Base-by-base conservation (phyloP, 768 basidiomycete species). In the Tremella fuciformis region DNA sequence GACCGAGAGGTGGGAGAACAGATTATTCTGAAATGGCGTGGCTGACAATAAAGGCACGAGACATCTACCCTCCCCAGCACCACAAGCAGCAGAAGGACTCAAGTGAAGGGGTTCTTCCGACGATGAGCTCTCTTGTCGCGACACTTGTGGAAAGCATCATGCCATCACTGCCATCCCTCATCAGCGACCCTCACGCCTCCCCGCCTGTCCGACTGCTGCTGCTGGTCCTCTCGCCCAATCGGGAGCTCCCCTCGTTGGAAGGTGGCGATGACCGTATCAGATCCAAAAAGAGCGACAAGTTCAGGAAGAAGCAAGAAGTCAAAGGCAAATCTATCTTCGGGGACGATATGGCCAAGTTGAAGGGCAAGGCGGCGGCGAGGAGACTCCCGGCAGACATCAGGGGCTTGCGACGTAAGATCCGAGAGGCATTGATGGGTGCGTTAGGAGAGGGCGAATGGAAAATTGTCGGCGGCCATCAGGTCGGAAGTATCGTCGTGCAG, bases 111-210 rank as follows among this genome's bases (percentile, higher is more conserved):
- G 53, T 58, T 2, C 62, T 79, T 11, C 67, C 77, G 0, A 78
- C 77, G 1, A 77, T 80, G 76, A 75, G 72, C 2, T 65, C 70
- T 11, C 68, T 76, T 50, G 55, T 78, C 38, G 48, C 66, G 8
- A 55, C 56, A 8, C 50, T 74, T 13, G 50, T 70, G 15, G 47
- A 48, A 0, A 37, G 53, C n/a, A 44, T 97, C 34, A 67, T 85
- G 1, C 84, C 86, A 0, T 75, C 77, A 2, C 79, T 93, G 34
- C 76, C 84, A 0, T 78, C 81, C 8, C 82, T 93, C 44, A 78
- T 94, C 40, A 85, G 86, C 79, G 86, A 94, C 67, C 86, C 88
- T 29, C 94, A 91, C 68, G 91, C 88, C 37, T 93, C 94, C 0
- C 94, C 97, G 65, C 89, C 92, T 42, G 64, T 94, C 47, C 86